Evolutionary conservation across 306 rosid species (phyloP), one percentile per base, ranked within the genome.

Genomic region (Spatholobus suberectus): DNA sequence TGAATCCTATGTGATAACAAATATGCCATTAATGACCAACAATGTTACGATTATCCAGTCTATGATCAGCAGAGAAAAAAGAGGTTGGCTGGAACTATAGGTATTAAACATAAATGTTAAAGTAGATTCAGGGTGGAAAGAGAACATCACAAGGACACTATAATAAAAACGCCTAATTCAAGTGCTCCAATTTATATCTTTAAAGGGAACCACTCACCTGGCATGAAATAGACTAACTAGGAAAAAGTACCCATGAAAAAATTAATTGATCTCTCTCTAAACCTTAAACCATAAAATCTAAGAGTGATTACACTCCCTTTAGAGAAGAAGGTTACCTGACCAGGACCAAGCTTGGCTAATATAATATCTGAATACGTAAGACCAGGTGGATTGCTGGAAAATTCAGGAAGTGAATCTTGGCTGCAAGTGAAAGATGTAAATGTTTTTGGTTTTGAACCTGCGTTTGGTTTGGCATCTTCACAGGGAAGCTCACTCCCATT

Each of bases 401-500:
- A 91, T 83, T 90, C 93, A 37, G 93, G 92, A 43, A 92, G 73
- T 1, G 89, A 78, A 40, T 89, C 91, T 85, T 96, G 97, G 81
- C 94, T 89, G 93, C 93, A 90, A 80, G 38, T 70, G 82, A 96
- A 96, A 38, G 97, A 91, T 70, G 99, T 91, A 84, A 91, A 92
- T 7, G 97, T 94, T 82, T 86, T 92, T 46, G 90, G 90, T 84
- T 85, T 88, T 75, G 94, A 77, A 73, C 86, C 80, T 20, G 90
- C 70, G 78, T 38, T 78, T 63, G 91, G 77, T 62, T 85, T 91
- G 27, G 73, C 37, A 74, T 78, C 86, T 59, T 89, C 96, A 35
- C 94, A 66, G 8, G 74, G 80, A 80, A 91, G 82, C 80, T 89
- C 92, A 32, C 97, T 91, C 74, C 99, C 99, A 40, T 94, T 80